A percentile compares a stretch with the other conserved stretches of the same genome.
Evolutionary conservation across 371 early-diverging fungal genomes (phyloP).

Genomic region (Apophysomyces trapeziformis): DNA sequence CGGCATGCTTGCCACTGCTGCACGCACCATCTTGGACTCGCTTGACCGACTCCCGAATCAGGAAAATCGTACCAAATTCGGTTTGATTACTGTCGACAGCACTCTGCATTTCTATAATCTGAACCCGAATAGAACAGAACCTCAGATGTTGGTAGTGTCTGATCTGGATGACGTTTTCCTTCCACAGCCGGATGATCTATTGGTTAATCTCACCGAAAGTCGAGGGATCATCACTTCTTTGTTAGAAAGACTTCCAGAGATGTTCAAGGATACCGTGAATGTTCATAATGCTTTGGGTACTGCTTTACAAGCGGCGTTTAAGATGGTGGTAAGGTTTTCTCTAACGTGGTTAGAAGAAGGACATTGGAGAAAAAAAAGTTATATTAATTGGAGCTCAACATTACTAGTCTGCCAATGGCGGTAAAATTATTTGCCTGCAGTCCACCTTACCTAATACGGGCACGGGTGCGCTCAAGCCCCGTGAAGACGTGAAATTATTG

Average conservation of each 20-base stretch:
- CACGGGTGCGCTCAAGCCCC: constrained; percentile 78
- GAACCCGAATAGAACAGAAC: constrained; percentile 64
- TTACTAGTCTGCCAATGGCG: constrained; percentile 73
- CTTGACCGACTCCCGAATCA: constrained; percentile 88
- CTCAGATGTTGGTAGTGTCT: constrained; percentile 92
- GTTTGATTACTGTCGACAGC: constrained; percentile 89
- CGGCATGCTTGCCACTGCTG: constrained; percentile 73
- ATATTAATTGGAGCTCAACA: neutral
- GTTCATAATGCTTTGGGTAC: constrained; percentile 82
- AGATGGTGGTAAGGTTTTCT: constrained; percentile 67
- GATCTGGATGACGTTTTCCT: constrained; percentile 91
- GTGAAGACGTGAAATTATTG: constrained; percentile 85
- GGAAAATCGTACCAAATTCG: constrained; percentile 88
- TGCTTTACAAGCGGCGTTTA: constrained; percentile 85
- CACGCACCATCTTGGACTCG: constrained; percentile 80
- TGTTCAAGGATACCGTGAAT: constrained; percentile 83
- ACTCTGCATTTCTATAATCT: constrained; percentile 91
- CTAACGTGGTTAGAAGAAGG: too few relatives aligned
- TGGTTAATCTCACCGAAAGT: constrained; percentile 85
- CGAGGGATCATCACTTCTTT: constrained; percentile 71
- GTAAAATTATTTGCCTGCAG: constrained; percentile 90
- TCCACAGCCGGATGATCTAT: constrained; percentile 84
- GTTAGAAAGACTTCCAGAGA: constrained; percentile 74
- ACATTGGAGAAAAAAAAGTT: neutral
- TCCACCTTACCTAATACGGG: constrained; percentile 83